Evolutionary conservation across 192 early-diverging fungal genomes (phyloP).

Genomic region (Funneliformis mosseae): DNA sequence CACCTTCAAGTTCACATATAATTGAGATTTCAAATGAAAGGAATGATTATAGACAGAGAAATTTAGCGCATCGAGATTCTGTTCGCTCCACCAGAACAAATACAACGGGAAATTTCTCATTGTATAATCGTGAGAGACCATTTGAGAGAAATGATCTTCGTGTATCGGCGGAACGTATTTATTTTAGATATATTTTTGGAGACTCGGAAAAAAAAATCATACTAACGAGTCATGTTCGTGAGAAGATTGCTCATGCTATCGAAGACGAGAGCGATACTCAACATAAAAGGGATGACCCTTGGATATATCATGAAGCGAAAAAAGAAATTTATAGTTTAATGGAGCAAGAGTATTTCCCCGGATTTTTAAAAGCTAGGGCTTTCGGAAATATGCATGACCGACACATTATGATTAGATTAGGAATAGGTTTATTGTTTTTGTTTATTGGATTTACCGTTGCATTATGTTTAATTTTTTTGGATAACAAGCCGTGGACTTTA

Average conservation of each 20-base stretch:
- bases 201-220: slow-evolving; percentile 53
- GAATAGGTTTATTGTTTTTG: slow-evolving; percentile 52
- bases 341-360: slow-evolving; percentile 55
- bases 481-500: slow-evolving; percentile 42
- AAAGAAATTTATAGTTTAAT: slow-evolving; percentile 55
- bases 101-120: slow-evolving; percentile 24
- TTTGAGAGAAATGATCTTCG: slow-evolving; percentile 51
- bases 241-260: slow-evolving; percentile 36
- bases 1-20: slow-evolving; percentile 22
- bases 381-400: slow-evolving; percentile 57
- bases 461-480: slow-evolving; percentile 58
- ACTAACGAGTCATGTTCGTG: slow-evolving; percentile 46
- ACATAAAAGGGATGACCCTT: slow-evolving; percentile 45
- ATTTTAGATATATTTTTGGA: slow-evolving; percentile 53
- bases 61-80: slow-evolving; percentile 26
- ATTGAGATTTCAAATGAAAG: slow-evolving; percentile 17
- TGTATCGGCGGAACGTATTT: slow-evolving; percentile 58
- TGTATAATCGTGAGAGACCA: slow-evolving; percentile 23
- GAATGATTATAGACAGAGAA: background rate
- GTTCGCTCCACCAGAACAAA: slow-evolving; percentile 25
- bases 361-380: slow-evolving; percentile 55
- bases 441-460: slow-evolving; percentile 55
- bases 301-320: slow-evolving; percentile 58
- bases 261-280: slow-evolving; percentile 24
- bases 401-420: slow-evolving; percentile 50